phyloP scores from a whole-genome alignment of 495 filamentous ascomycete species.

The Aspergillus kassunensis region DNA sequence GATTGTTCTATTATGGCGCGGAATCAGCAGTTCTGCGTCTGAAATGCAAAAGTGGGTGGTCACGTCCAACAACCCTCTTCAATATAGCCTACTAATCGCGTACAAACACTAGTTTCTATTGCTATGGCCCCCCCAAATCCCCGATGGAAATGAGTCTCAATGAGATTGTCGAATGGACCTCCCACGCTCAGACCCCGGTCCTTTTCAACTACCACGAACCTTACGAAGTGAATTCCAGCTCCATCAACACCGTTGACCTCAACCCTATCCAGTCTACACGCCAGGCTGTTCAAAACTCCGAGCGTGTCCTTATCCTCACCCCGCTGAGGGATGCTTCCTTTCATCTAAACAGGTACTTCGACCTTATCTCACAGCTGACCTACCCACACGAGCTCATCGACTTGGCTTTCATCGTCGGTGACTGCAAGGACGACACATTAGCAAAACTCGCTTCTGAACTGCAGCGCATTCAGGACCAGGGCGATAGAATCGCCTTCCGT shows the following conservation, averaged over 20 bases:
- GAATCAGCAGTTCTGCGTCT: conserved; percentile 71
- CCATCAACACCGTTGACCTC: conserved; percentile 75
- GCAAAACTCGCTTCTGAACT: conserved; percentile 76
- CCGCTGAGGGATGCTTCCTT: conserved; percentile 84
- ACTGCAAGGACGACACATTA: conserved; percentile 84
- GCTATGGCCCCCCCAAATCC: conserved; percentile 87
- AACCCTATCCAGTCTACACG: conserved; percentile 80
- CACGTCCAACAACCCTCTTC: neutral
- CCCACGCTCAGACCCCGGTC: conserved; percentile 84
- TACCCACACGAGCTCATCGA: conserved; percentile 97
- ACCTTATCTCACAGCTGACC: conserved; percentile 81
- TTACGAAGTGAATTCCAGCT: conserved; percentile 72
- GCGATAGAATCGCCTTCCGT: conserved; percentile 73
- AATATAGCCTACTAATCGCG: neutral
- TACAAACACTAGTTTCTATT: conserved; percentile 73
- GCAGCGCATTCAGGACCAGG: conserved; percentile 79
- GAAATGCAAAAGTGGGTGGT: conserved; percentile 81
- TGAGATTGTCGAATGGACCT: conserved; percentile 84
- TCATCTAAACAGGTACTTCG: conserved; percentile 84
- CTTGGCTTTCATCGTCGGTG: conserved; percentile 89
- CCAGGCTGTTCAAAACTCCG: conserved; percentile 70
- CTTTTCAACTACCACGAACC: conserved; percentile 94
- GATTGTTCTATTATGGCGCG: conserved; percentile 85
- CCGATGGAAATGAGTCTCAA: conserved; percentile 92
- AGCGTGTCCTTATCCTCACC: conserved; percentile 92